Evolutionary conservation across 1,284 basidiomycete species (phyloP).

Genomic region (Cutaneotrichosporon daszewskae): DNA sequence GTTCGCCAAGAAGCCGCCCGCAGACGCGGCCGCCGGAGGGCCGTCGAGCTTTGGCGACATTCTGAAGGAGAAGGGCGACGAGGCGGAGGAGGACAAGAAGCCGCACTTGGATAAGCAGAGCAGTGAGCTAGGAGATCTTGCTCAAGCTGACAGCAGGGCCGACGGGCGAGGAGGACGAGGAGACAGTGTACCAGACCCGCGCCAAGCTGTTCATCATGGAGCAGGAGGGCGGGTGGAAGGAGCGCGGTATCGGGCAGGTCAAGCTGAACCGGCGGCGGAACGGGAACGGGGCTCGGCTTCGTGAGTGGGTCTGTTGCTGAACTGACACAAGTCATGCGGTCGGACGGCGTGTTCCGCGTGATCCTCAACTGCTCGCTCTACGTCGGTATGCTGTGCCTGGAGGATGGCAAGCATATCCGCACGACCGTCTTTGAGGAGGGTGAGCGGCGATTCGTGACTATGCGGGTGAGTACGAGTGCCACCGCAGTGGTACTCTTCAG

Average conservation of each 20-base stretch:
- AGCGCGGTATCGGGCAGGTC: slow-evolving; percentile 75
- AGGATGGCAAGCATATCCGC: slow-evolving; percentile 70
- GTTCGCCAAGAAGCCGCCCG: slow-evolving; percentile 31
- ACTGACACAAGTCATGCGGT: slow-evolving; percentile 72
- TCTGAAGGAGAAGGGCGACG: slow-evolving; percentile 27
- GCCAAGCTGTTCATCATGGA: slow-evolving; percentile 76
- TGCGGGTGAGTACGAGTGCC: slow-evolving; percentile 56
- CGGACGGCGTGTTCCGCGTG: slow-evolving; percentile 81
- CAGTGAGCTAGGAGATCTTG: slow-evolving; percentile 50
- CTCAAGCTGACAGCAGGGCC: slow-evolving; percentile 54
- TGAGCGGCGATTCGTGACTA: slow-evolving; percentile 63
- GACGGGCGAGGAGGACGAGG: slow-evolving; percentile 90
- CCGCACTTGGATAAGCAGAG: slow-evolving; percentile 60
- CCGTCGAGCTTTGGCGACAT: slow-evolving; percentile 36
- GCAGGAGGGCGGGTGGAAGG: slow-evolving; percentile 69
- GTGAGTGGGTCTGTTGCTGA: slow-evolving; percentile 47
- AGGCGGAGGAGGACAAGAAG: slow-evolving; percentile 50
- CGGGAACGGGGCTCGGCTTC: slow-evolving; percentile 68
- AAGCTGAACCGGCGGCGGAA: slow-evolving; percentile 63
- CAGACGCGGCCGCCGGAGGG: slow-evolving; percentile 4
- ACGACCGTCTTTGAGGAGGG: slow-evolving; percentile 68
- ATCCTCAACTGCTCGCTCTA: slow-evolving; percentile 82
- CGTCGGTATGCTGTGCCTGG: slow-evolving; percentile 70
- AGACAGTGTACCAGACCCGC: slow-evolving; percentile 73
- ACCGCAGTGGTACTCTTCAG: background rate